Conservation (phyloP, 495 filamentous ascomycete species). For the Amorphotheca resinae region DNA sequence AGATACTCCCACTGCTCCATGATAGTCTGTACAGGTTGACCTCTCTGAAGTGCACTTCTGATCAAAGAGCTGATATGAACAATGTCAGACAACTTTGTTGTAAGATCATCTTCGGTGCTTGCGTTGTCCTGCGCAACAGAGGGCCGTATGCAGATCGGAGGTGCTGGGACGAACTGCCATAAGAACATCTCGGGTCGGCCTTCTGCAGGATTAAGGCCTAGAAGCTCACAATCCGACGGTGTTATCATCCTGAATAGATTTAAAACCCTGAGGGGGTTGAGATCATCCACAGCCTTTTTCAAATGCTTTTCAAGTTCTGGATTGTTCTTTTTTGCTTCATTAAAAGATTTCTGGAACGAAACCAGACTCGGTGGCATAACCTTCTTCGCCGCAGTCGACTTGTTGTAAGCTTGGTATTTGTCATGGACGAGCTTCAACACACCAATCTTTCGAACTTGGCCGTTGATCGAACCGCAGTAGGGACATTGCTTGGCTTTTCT, state of each 20-base stretch:
- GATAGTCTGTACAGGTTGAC: slow-evolving; percentile 70
- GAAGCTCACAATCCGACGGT: slow-evolving; percentile 76
- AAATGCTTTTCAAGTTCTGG: slow-evolving; percentile 81
- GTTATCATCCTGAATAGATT: slow-evolving; percentile 83
- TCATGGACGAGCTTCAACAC: slow-evolving; percentile 89
- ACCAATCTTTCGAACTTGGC: slow-evolving; percentile 75
- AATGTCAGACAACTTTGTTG: slow-evolving; percentile 88
- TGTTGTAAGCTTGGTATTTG: slow-evolving; percentile 76
- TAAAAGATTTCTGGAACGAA: slow-evolving; percentile 72
- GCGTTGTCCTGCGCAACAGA: slow-evolving; percentile 84
- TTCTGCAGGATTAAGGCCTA: slow-evolving; percentile 76
- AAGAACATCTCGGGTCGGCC: slow-evolving; percentile 94
- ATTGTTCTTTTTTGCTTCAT: slow-evolving; percentile 56
- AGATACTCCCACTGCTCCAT: slow-evolving; percentile 99
- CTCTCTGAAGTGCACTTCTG: slow-evolving; percentile 63
- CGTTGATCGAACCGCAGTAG: slow-evolving; percentile 67
- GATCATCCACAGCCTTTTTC: slow-evolving; percentile 82
- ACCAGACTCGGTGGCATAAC: slow-evolving; percentile 63
- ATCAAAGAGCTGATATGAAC: slow-evolving; percentile 77
- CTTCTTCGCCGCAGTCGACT: slow-evolving; percentile 76
- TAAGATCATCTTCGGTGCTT: slow-evolving; percentile 92
- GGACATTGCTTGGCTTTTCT: slow-evolving; percentile 69
- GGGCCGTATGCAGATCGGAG: slow-evolving; percentile 84
- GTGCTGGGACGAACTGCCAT: slow-evolving; percentile 91
- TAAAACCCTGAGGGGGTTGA: slow-evolving; percentile 79